Base-by-base conservation (phyloP, 495 filamentous ascomycete species). In the Penicillium robsamsonii region DNA sequence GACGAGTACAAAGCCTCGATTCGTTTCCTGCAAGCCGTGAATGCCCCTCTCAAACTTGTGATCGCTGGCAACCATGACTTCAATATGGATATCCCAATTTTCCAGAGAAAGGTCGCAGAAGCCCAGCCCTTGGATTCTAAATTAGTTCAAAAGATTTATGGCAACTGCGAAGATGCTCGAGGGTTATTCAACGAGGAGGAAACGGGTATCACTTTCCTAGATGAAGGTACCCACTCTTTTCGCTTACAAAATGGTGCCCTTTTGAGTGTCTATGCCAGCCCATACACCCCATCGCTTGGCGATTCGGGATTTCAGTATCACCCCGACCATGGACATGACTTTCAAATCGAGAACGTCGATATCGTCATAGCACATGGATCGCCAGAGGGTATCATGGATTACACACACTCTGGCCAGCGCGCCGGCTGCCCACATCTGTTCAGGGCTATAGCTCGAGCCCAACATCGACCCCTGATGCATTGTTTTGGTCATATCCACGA, bases 401-500 rank as follows among this genome's bases (percentile, higher is more conserved):
- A 63, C 5, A 75, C 73, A 2, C 22, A 37, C 4, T 42, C 58
- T 12, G 56, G 50, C 15, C 29, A 63, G 27, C 67, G 76, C 45
- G 79, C 78, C 18, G 87, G 87, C 0, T 89, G 84, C 56, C 66
- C 71, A 13, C 58, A 78, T 41, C 72, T 90, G 13, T 84, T 89
- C 27, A 69, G 65, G 0, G 83, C 84, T 11, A 63, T 87, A 17
- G 77, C 77, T 4, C 73, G 71, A 12, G 71, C 79, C 4, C 63
- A 74, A 44, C 86, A 85, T 1, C 71, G 74, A 44, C 87, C 86
- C 1, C 70, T 66, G 6, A 60, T 90, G 58, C 85, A 89, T 65
- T 89, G 84, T 62, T 91, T 89, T 56, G 87, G 87, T 5, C 87
- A 90, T 65, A 88, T 90, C 29, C 87, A 89, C 59, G 83, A 87